Evolutionary conservation across 2,329 filamentous ascomycete genomes (phyloP), one percentile per base, ranked within the genome.

Genomic region (Fusarium dlaminii): DNA sequence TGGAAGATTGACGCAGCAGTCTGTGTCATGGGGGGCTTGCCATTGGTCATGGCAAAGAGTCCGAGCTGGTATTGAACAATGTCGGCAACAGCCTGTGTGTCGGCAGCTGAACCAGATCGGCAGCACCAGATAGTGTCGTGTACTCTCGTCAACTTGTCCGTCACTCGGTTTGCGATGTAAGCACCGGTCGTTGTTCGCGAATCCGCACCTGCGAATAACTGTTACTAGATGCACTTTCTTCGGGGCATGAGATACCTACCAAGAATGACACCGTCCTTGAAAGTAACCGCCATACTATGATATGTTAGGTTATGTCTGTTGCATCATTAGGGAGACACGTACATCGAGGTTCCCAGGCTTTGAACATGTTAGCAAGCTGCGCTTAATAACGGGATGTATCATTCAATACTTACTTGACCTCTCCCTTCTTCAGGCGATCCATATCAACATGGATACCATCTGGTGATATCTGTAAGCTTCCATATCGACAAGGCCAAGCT

Each of bases 101-200:
- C 96, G 77, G 96, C 96, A 37, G 96, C 96, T 32, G 96, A 99
- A 58, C 96, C 96, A 70, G 96, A 98, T 80, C 96, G 93, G 87
- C 96, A 99, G 87, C 96, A 99, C 96, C 96, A 99, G 85, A 99
- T 98, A 68, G 96, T 98, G 84, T 99, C 96, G 86, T 97, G 94
- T 70, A 99, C 96, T 87, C 95, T 93, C 80, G 96, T 99, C 82
- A 99, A 91, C 89, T 99, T 99, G 89, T 99, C 96, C 75, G 96
- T 99, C 76, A 99, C 96, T 88, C 96, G 93, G 86, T 99, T 99
- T 79, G 96, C 96, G 82, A 99, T 98, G 89, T 98, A 99, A 79
- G 96, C 92, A 80, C 96, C 96, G 63, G 96, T 99, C 52, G 96
- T 99, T 76, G 96, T 99, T 87, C 96, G 92, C 81, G 95, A 98